Evolutionary conservation across 2,329 filamentous ascomycete genomes (phyloP).

Genomic region (Penicillium sp.): DNA sequence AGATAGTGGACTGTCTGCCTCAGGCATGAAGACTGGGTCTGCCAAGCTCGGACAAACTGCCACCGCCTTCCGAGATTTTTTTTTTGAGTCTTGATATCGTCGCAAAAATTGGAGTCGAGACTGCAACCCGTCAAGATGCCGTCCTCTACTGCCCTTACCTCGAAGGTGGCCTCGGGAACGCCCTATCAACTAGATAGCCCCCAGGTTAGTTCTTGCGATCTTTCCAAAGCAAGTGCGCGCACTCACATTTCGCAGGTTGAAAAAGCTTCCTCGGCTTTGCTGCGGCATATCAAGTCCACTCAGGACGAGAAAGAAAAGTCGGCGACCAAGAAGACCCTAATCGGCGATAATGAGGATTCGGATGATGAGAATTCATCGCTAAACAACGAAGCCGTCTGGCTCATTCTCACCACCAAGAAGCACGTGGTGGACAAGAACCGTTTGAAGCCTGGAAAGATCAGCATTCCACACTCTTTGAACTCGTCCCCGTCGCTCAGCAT

Average conservation of each 20-base stretch:
- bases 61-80: constrained; percentile 39
- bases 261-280: constrained; percentile 55
- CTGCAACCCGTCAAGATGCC: constrained; percentile 33
- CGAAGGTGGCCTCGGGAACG: constrained; percentile 38
- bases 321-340: constrained; percentile 50
- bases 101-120: constrained; percentile 27
- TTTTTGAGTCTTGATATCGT: constrained; percentile 29
- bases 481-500: constrained; percentile 60
- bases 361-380: constrained; percentile 42
- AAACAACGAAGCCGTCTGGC: constrained; percentile 53
- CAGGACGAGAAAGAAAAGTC: constrained; percentile 45
- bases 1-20: constrained; percentile 7
- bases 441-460: constrained; percentile 77
- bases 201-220: constrained; percentile 34
- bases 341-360: constrained; percentile 45
- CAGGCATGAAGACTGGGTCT: constrained; percentile 13
- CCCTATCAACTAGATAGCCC: constrained; percentile 46
- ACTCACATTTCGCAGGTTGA: constrained; percentile 43
- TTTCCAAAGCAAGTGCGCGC: constrained; percentile 6
- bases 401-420: constrained; percentile 59
- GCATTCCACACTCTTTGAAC: constrained; percentile 70
- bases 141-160: constrained; percentile 39
- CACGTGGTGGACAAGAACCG: constrained; percentile 66
- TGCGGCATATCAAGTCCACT: constrained; percentile 52
- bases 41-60: constrained; percentile 29